Evolutionary conservation across 169 alveolate species (phyloP).

Genomic region (Eimeria maxima): DNA sequence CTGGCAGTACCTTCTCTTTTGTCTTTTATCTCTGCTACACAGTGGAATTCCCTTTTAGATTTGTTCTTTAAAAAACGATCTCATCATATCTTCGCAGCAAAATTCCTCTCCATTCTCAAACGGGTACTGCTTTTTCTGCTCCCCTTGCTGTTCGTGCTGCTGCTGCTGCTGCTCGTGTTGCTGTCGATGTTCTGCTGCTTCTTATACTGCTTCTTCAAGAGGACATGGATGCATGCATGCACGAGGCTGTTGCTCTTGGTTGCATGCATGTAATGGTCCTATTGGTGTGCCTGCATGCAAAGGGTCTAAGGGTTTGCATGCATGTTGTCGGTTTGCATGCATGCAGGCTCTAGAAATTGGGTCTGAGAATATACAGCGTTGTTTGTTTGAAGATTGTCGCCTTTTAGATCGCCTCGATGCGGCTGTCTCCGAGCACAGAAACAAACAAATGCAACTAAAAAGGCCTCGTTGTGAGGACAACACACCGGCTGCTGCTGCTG

Average conservation of each 20-base stretch:
- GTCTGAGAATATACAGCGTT: slow-evolving; percentile 15
- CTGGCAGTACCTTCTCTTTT: background rate
- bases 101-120: background rate
- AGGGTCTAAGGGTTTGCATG: background rate
- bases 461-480: background rate
- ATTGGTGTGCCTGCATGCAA: background rate
- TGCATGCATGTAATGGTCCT: too few relatives aligned
- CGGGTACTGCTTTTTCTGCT: background rate
- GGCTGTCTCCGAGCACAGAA: slow-evolving; percentile 43
- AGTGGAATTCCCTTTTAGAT: slow-evolving; percentile 13
- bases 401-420: slow-evolving; percentile 73
- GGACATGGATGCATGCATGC: background rate
- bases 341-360: slow-evolving; percentile 73
- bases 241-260: background rate
- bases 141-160: background rate
- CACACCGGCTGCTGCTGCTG: background rate
- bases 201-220: background rate
- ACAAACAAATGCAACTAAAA: background rate
- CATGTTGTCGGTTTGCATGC: background rate
- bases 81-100: slow-evolving; percentile 48
- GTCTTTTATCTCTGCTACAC: background rate
- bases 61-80: background rate
- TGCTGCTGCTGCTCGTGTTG: slow-evolving; percentile 28
- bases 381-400: slow-evolving; percentile 61
- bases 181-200: slow-evolving; percentile 29